These are phyloP conservation scores for Lachancea dasiensis DNA, from an alignment of 805 yeast species.

Conservation along the genomic window DNA sequence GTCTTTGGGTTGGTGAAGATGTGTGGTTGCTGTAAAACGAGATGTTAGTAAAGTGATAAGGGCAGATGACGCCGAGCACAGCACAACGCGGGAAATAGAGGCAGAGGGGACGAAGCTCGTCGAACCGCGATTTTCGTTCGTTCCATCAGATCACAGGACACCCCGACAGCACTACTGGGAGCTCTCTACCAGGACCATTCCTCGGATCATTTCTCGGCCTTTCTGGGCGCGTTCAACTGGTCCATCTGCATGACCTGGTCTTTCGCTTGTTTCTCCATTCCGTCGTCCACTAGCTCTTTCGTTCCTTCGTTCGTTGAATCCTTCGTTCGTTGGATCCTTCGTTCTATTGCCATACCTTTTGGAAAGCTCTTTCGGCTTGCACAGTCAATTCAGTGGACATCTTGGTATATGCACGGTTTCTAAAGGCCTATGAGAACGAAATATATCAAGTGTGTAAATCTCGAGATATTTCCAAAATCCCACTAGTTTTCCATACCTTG, in stretches of 20 bases:
- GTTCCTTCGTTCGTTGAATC: neutral
- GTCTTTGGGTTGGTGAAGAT: slow-evolving; percentile 99
- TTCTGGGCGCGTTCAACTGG: too few species aligned
- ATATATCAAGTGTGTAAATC: too few species aligned
- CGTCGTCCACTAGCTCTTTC: neutral
- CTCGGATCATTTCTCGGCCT: too few species aligned
- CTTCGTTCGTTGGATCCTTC: neutral
- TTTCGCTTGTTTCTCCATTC: neutral
- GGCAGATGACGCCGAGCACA: too few species aligned
- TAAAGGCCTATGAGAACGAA: slow-evolving; percentile 16
- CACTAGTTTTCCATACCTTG: neutral
- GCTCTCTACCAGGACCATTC: too few species aligned
- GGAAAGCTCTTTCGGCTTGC: slow-evolving; percentile 99
- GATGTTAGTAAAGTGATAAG: slow-evolving; percentile 34
- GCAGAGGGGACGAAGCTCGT: too few species aligned
- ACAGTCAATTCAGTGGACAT: slow-evolving; percentile 99
- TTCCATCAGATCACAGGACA: too few species aligned
- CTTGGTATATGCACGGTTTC: slow-evolving; percentile 37
- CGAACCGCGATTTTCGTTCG: too few species aligned
- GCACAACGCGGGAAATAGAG: too few species aligned
- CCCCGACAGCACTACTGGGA: too few species aligned
- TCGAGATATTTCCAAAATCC: too few species aligned
- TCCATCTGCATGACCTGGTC: too few species aligned
- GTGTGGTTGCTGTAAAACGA: slow-evolving; percentile 84
- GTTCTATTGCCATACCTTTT: slow-evolving; percentile 69